Conservation (phyloP, 305 asterid species). For the Ajuga reptans region DNA sequence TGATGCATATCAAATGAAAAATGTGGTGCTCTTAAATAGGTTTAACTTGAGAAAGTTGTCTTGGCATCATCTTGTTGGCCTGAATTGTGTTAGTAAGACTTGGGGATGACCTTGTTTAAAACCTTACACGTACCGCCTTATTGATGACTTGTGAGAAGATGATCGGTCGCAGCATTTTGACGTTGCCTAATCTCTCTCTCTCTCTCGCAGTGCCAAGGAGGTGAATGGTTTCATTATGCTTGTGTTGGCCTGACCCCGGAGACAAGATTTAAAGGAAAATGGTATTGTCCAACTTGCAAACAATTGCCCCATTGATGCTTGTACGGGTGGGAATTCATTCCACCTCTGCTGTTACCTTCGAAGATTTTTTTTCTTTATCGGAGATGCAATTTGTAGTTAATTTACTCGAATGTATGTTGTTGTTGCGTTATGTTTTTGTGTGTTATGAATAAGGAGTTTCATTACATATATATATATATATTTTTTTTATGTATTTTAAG, state of each 20-base stretch:
- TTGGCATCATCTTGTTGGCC: not conserved
- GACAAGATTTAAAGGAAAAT: slow-evolving; percentile 90
- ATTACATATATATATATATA: no score
- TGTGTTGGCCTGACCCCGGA: slow-evolving; percentile 96
- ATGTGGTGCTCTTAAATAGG: not conserved
- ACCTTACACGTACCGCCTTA: not conserved
- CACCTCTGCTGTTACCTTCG: no score
- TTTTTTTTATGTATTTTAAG: no score
- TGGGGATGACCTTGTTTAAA: not conserved
- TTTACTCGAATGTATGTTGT: no score
- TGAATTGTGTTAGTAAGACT: not conserved
- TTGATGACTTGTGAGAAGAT: not conserved
- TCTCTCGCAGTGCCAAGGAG: slow-evolving; percentile 77
- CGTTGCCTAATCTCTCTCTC: slow-evolving; percentile 12
- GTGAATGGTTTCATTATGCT: slow-evolving; percentile 97
- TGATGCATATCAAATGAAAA: not conserved
- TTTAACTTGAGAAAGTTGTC: not conserved
- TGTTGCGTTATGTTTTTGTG: no score
- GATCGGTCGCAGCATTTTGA: not conserved
- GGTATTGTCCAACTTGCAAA: slow-evolving; percentile 95
- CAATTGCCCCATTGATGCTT: slow-evolving; percentile 39
- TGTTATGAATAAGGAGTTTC: no score
- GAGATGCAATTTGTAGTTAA: not conserved
- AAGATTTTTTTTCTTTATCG: not conserved
- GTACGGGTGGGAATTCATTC: not conserved